Evolutionary conservation across 148 eudicot species (phyloP).

Genomic region (Rhododendron williamsianum): DNA sequence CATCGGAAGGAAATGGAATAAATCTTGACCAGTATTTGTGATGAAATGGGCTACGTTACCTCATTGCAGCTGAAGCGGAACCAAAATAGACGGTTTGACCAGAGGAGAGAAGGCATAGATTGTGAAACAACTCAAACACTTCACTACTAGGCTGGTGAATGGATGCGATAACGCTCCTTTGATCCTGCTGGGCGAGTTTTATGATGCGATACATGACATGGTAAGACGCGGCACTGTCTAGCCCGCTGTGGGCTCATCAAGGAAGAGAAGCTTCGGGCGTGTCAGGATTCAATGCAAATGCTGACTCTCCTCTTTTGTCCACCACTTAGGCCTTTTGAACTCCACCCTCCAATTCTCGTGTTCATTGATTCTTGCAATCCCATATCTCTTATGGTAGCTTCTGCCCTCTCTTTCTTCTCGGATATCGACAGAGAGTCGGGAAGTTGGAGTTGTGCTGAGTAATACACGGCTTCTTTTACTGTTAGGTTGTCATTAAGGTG

Average conservation of each 20-base stretch:
- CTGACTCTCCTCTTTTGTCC: conserved; percentile 46
- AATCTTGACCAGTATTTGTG: too few relatives aligned
- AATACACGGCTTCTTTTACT: conserved; percentile 60
- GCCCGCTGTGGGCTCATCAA: conserved; percentile 18
- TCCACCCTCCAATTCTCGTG: conserved; percentile 40
- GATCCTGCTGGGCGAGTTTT: conserved; percentile 16
- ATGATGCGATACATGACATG: conserved; percentile 13
- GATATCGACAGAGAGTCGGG: conserved; percentile 47
- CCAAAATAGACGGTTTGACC: too few relatives aligned
- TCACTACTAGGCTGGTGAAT: conserved; percentile 15
- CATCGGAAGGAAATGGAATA: too few relatives aligned
- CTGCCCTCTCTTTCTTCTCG: conserved; percentile 50
- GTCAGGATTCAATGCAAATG: background rate
- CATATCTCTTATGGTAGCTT: conserved; percentile 55
- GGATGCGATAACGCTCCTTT: conserved; percentile 8
- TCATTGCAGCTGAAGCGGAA: too few relatives aligned
- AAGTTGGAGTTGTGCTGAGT: conserved; percentile 65
- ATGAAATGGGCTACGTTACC: too few relatives aligned
- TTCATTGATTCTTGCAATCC: conserved; percentile 52
- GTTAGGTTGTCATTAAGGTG: conserved; percentile 49
- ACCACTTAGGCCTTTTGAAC: conserved; percentile 35
- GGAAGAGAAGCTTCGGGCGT: conserved; percentile 29
- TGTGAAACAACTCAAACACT: too few relatives aligned
- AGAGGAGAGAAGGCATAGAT: too few relatives aligned
- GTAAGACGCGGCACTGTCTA: conserved; percentile 16